Evolutionary conservation across 2,329 filamentous ascomycete genomes (phyloP).

Genomic region (Nigrospora sphaerica): DNA sequence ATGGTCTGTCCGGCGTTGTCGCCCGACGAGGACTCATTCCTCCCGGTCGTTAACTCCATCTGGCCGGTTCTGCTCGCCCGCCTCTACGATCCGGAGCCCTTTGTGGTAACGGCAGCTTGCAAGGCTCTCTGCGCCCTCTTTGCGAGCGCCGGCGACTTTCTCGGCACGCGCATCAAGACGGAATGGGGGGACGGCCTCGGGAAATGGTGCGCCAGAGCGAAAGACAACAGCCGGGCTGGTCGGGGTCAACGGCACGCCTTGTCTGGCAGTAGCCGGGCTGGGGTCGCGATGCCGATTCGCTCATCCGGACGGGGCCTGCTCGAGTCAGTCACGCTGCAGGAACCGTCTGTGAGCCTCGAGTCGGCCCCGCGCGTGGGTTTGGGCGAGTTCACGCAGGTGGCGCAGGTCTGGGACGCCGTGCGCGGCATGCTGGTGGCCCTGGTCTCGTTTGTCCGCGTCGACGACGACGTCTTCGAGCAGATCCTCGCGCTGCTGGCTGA

Average conservation of each 20-base stretch:
- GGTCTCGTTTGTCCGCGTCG: constrained; percentile 55
- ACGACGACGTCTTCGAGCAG: constrained; percentile 65
- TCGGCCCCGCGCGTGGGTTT: constrained; percentile 27
- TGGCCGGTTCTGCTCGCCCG: constrained; percentile 77
- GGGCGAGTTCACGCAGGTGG: constrained; percentile 53
- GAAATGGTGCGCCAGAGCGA: constrained; percentile 38
- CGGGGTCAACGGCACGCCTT: not conserved
- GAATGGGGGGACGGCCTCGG: constrained; percentile 58
- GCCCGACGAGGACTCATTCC: constrained; percentile 71
- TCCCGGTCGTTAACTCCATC: constrained; percentile 82
- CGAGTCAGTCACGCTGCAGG: constrained; percentile 9
- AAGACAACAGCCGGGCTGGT: constrained; percentile 18
- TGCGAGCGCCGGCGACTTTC: constrained; percentile 69
- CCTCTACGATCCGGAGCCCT: constrained; percentile 59
- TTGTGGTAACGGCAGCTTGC: constrained; percentile 64
- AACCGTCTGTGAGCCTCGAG: constrained; percentile 6
- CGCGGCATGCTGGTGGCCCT: constrained; percentile 52
- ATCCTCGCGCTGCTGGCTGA: constrained; percentile 56
- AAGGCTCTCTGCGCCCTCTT: constrained; percentile 64
- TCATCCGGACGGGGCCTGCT: not conserved
- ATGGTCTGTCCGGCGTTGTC: constrained; percentile 68
- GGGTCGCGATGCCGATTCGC: constrained; percentile 16
- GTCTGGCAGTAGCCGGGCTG: not conserved
- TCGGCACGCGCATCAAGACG: constrained; percentile 65
- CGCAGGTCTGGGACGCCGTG: constrained; percentile 58